Percentiles rank a stretch among this genome's conserved stretches.
Conservation (phyloP, 1,284 basidiomycete genomes). For the Irpex sp. region DNA sequence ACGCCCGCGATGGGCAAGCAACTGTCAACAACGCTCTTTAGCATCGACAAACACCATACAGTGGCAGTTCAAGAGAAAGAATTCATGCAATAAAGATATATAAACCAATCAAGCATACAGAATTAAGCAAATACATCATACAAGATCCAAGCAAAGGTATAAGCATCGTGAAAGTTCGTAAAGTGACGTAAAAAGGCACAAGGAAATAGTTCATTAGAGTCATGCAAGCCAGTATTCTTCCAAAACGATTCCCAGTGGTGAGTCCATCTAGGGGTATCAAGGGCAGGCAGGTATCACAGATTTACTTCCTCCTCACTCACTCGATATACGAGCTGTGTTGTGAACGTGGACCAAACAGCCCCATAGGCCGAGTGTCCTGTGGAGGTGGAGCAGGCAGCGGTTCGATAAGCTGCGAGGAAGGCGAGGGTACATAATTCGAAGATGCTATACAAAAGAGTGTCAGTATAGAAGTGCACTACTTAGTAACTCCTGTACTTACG, state of each 20-base stretch:
- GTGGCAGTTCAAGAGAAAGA: not conserved
- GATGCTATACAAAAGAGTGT: not conserved
- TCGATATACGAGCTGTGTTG: slow-evolving; percentile 36
- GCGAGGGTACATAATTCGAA: slow-evolving; percentile 1
- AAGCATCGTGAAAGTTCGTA: not conserved
- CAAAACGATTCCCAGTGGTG: not conserved
- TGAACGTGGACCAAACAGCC: slow-evolving; percentile 62
- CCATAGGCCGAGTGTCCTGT: slow-evolving; percentile 40
- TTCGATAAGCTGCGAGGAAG: slow-evolving; percentile 39
- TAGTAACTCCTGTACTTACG: slow-evolving; percentile 40
- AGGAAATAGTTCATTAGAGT: not conserved
- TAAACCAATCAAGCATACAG: not conserved
- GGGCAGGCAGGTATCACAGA: not conserved
- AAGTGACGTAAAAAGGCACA: not conserved
- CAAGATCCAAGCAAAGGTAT: not conserved
- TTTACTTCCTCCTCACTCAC: not conserved
- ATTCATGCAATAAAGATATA: not conserved
- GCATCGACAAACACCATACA: not conserved
- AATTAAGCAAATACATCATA: not conserved
- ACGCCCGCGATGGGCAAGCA: not conserved
- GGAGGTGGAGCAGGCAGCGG: slow-evolving; percentile 45
- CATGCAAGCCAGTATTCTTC: not conserved
- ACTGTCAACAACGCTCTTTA: not conserved
- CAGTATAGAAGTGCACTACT: not conserved
- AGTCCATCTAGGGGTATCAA: not conserved